A percentile compares a stretch with the other conserved stretches of the same genome.
These are phyloP conservation scores for Neoboletus magnificus DNA, from an alignment of 768 basidiomycete species.

Conservation along the genomic window DNA sequence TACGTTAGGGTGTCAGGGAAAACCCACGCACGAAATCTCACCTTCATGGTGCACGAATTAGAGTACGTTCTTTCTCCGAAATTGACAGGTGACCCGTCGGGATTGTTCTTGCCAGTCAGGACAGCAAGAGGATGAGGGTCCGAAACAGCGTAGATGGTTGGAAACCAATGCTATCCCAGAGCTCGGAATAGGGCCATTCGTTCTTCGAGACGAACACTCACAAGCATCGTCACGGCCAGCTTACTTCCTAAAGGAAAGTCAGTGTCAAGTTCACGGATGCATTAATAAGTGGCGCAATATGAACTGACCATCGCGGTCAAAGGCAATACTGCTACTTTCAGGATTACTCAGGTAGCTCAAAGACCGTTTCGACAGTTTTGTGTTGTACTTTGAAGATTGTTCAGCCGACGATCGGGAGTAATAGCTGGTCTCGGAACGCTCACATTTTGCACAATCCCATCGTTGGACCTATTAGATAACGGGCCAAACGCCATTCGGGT, in stretches of 20 bases:
- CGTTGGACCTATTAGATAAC: constrained; percentile 36
- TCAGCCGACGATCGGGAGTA: constrained; percentile 23
- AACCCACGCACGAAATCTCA: constrained; percentile 20
- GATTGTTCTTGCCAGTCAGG: constrained; percentile 55
- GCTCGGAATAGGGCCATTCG: not conserved
- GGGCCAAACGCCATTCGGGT: constrained; percentile 71
- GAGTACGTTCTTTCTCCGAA: constrained; percentile 52
- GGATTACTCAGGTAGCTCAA: constrained; percentile 48
- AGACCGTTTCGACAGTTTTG: constrained; percentile 42
- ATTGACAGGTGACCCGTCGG: constrained; percentile 51
- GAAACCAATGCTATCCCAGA: constrained; percentile 54
- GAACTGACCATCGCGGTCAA: constrained; percentile 60
- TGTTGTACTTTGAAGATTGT: constrained; percentile 41
- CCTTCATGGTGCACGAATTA: constrained; percentile 81
- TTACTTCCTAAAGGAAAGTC: constrained; percentile 45
- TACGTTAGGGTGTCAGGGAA: not conserved
- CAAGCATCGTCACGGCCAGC: constrained; percentile 66
- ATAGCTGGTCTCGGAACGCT: not conserved
- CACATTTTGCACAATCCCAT: constrained; percentile 51
- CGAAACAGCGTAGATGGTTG: constrained; percentile 64
- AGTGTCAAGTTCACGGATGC: not conserved
- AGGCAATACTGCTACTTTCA: constrained; percentile 64
- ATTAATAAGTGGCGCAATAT: constrained; percentile 2
- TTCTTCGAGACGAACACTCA: constrained; percentile 31
- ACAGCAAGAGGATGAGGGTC: constrained; percentile 70